Conservation (phyloP, 768 basidiomycete genomes). For the Panellus pusillus region DNA sequence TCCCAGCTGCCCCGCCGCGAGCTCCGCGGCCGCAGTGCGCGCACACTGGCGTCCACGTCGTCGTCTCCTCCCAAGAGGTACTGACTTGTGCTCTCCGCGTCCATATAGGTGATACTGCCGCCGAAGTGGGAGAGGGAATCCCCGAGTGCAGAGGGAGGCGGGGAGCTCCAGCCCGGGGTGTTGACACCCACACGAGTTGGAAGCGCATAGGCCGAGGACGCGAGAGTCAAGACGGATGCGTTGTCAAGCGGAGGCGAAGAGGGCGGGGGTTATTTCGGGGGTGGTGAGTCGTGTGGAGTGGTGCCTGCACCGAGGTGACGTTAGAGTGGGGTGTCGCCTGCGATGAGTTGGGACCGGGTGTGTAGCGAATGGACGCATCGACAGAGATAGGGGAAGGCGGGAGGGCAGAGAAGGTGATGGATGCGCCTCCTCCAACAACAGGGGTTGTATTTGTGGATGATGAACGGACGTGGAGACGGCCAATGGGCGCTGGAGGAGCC, state of each 20-base stretch:
- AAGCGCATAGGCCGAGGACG: constrained; percentile 87
- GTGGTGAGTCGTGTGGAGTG: constrained; percentile 88
- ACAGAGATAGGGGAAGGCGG: constrained; percentile 41
- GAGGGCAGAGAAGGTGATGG: constrained; percentile 75
- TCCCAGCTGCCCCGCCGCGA: constrained; percentile 91
- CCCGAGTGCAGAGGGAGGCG: constrained; percentile 51
- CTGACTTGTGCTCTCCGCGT: constrained; percentile 68
- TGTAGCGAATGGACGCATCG: constrained; percentile 45
- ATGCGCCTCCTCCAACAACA: constrained; percentile 47
- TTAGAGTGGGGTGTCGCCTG: constrained; percentile 28
- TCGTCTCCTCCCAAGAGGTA: constrained; percentile 62
- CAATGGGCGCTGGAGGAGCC: constrained; percentile 63
- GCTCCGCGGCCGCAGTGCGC: constrained; percentile 85
- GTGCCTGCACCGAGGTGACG: constrained; percentile 66
- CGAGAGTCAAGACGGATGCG: constrained; percentile 89
- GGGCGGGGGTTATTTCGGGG: constrained; percentile 93
- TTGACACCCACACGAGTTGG: constrained; percentile 52
- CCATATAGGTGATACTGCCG: constrained; percentile 55
- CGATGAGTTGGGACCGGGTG: constrained; percentile 24
- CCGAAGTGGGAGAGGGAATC: constrained; percentile 77
- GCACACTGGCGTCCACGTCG: constrained; percentile 83
- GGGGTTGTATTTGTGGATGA: constrained; percentile 56
- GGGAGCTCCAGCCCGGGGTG: constrained; percentile 41
- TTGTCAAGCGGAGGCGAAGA: constrained; percentile 89
- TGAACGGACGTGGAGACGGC: constrained; percentile 56